These are phyloP conservation scores for Phytophthora podocarpi DNA, from an alignment of 352 stramenopile species.

Conservation along the genomic window DNA sequence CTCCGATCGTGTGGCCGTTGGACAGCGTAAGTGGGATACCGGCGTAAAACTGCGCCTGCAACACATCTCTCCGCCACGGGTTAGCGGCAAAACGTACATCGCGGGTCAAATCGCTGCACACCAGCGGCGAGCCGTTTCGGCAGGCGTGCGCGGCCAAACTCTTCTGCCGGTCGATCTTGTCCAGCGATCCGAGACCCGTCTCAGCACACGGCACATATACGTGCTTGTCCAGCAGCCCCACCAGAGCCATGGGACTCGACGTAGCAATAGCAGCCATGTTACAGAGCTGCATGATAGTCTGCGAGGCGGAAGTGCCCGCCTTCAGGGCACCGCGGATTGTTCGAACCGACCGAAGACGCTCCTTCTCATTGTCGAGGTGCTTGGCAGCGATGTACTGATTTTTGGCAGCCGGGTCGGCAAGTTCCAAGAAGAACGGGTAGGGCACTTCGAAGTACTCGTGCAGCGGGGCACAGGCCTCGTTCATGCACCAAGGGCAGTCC, in stretches of 20 bases:
- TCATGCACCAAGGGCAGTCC: slow-evolving; percentile 66
- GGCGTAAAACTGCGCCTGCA: slow-evolving; percentile 74
- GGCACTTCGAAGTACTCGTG: slow-evolving; percentile 72
- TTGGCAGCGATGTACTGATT: slow-evolving; percentile 68
- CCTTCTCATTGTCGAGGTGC: slow-evolving; percentile 73
- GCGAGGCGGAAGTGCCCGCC: slow-evolving; percentile 36
- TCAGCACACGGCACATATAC: slow-evolving; percentile 73
- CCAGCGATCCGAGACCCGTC: slow-evolving; percentile 39
- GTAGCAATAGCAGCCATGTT: slow-evolving; percentile 86
- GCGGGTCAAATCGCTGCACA: slow-evolving; percentile 74
- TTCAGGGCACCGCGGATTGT: slow-evolving; percentile 53
- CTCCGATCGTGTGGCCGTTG: slow-evolving; percentile 80
- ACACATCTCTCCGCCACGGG: slow-evolving; percentile 62
- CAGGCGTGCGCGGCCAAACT: slow-evolving; percentile 77
- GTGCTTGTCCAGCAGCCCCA: slow-evolving; percentile 74
- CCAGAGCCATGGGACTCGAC: slow-evolving; percentile 61
- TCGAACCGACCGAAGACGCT: slow-evolving; percentile 66
- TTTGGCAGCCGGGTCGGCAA: slow-evolving; percentile 50
- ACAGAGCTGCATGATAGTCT: slow-evolving; percentile 73
- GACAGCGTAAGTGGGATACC: slow-evolving; percentile 83
- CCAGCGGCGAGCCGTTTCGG: slow-evolving; percentile 68
- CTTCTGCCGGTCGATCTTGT: slow-evolving; percentile 61
- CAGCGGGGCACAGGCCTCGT: slow-evolving; percentile 68
- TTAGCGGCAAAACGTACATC: slow-evolving; percentile 84
- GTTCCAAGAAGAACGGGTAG: slow-evolving; percentile 71